Evolutionary conservation across 2,329 filamentous ascomycete genomes (phyloP).

Genomic region (Berkeleyomyces rouxiae): DNA sequence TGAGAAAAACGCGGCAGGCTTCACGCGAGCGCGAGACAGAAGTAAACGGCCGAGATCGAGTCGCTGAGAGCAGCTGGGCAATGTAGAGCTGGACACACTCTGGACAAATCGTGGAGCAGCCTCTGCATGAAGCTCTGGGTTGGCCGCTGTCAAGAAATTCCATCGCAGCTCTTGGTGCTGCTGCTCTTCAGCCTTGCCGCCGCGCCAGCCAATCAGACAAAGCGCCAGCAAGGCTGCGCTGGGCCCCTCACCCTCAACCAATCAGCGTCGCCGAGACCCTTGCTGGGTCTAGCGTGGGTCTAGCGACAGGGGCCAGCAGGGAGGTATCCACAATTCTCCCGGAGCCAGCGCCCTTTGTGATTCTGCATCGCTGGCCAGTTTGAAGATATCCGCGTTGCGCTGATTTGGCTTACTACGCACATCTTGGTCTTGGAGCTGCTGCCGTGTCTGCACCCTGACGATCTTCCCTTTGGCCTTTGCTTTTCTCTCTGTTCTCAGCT

Average conservation of each 20-base stretch:
- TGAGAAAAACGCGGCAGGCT: neutral
- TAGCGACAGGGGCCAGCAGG: conserved; percentile 1
- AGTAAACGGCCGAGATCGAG: neutral
- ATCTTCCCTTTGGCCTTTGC: neutral
- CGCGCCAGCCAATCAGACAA: conserved; percentile 4
- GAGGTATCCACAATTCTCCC: conserved; percentile 8
- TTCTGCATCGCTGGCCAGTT: conserved; percentile 7
- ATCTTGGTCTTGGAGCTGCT: neutral
- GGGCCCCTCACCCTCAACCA: neutral
- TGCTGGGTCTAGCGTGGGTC: neutral
- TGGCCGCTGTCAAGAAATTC: neutral
- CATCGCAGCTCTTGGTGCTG: neutral
- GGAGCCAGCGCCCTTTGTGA: neutral
- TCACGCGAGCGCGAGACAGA: neutral
- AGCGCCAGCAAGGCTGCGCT: conserved; percentile 2
- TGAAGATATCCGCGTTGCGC: neutral
- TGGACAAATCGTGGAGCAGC: too few species aligned
- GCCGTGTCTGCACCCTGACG: neutral
- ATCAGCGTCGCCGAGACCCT: neutral
- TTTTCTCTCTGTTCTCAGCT: neutral
- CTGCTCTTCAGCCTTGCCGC: conserved; percentile 9
- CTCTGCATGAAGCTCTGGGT: too few species aligned
- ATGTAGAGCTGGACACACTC: too few species aligned
- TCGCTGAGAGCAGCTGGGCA: too few species aligned
- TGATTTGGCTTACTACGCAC: neutral